Percentiles rank a stretch among this genome's conserved stretches.
phyloP scores from a whole-genome alignment of 768 basidiomycete genomes.

The Macrolepiota fuliginosa region DNA sequence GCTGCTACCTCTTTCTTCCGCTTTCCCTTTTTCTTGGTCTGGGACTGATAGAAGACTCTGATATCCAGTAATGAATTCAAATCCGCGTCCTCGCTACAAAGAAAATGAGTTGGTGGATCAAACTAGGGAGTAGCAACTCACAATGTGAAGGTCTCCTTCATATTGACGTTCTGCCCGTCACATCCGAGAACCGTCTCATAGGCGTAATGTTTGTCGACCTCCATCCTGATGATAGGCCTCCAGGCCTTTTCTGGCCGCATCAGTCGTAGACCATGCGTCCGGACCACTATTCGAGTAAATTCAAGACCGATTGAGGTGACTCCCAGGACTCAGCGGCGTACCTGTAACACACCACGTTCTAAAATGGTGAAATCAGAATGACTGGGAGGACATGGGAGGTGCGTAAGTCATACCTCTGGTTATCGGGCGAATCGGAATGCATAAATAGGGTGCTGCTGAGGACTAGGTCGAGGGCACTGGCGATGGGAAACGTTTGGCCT shows the following conservation, averaged over 20 bases:
- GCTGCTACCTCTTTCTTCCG: slow-evolving; percentile 55
- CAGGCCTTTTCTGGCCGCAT: slow-evolving; percentile 63
- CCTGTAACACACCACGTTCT: slow-evolving; percentile 35
- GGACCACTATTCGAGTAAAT: slow-evolving; percentile 29
- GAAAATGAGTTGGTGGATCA: background rate
- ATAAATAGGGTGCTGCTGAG: background rate
- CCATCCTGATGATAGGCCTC: slow-evolving; percentile 63
- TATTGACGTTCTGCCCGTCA: slow-evolving; percentile 71
- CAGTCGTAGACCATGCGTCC: slow-evolving; percentile 40
- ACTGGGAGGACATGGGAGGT: background rate
- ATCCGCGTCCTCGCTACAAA: slow-evolving; percentile 38
- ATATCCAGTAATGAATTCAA: slow-evolving; percentile 45
- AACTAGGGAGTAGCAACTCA: slow-evolving; percentile 29
- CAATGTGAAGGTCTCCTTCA: slow-evolving; percentile 52
- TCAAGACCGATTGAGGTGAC: background rate
- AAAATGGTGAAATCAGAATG: background rate
- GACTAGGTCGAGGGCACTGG: background rate
- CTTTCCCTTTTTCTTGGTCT: slow-evolving; percentile 62
- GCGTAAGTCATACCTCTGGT: background rate
- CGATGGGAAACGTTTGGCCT: background rate
- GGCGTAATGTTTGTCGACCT: slow-evolving; percentile 47
- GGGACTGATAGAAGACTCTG: slow-evolving; percentile 54
- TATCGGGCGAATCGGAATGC: background rate
- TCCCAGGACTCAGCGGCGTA: slow-evolving; percentile 5
- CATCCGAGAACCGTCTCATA: slow-evolving; percentile 60